Base-by-base conservation (phyloP, 2,329 filamentous ascomycete genomes). In the Phialocephala subalpina region DNA sequence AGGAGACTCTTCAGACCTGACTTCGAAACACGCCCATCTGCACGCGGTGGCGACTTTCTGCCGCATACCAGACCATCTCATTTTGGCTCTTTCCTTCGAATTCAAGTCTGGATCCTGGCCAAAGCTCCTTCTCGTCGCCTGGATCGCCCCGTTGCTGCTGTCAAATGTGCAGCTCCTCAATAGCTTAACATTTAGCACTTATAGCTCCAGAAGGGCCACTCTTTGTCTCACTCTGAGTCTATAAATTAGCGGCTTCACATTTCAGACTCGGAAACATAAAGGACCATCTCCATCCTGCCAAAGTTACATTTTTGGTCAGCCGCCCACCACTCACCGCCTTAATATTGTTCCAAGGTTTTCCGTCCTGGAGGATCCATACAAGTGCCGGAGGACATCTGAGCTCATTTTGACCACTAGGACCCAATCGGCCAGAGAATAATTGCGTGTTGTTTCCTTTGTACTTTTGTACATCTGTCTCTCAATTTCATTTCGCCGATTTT, bases 221-320 rank as follows among this genome's bases (percentile, higher is more conserved):
- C 59, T 69, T 65, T 64, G 64, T 71, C 68, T 69, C 60, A 47
- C 58, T 25, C 35, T 60, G 63, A 69, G 64, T 67, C 65, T 69
- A 70, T 71, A 71, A 70, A 67, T 57, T 69, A 73, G 66, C 68
- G 61, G 65, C 68, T 67, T 70, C 69, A 69, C 27, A 47, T 69
- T 61, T 65, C 68, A 60, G 38, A 62, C 57, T 62, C 53, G 60
- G 55, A 57, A 70, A 64, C 67, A 69, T 69, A 67, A 67, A 69
- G 60, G 49, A 33, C 20, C 58, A 20, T 55, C 47, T 63, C 49
- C 59, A 60, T 52, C 40, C 36, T 55, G 58, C 64, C 62, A 65
- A 63, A 53, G 25, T 36, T 62, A 60, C 36, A 58, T 38, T 62
- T 52, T 67, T 69, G 64, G 66, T 67, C 66, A 68, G 64, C 66